Conservation (phyloP, 495 filamentous ascomycete genomes). For the Pyrenula aspistea region DNA sequence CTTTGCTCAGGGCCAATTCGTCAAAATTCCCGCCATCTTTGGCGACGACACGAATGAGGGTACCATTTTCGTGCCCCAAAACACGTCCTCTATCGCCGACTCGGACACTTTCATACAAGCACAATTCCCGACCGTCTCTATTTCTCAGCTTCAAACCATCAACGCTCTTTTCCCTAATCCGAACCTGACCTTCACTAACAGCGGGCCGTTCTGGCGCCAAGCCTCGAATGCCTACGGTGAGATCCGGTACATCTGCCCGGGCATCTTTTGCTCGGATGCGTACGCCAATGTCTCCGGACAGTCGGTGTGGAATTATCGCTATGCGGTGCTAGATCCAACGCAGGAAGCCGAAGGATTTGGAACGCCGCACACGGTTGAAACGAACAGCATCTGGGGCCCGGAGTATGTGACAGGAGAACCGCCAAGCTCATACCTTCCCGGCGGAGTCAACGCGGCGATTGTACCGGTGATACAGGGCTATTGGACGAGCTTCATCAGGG, state of each 20-base stretch:
- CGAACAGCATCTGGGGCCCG: conserved; percentile 49
- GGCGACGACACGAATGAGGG: conserved; percentile 66
- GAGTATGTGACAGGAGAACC: conserved; percentile 23
- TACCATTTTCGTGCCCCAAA: conserved; percentile 45
- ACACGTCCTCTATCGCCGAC: conserved; percentile 30
- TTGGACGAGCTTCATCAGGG: conserved; percentile 56
- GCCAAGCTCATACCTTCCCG: conserved; percentile 37
- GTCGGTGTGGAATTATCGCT: conserved; percentile 51
- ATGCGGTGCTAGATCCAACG: conserved; percentile 44
- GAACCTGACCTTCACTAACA: conserved; percentile 25
- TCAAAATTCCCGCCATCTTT: conserved; percentile 57
- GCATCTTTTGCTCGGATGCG: conserved; percentile 39
- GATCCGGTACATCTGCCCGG: conserved; percentile 62
- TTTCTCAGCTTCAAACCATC: conserved; percentile 38
- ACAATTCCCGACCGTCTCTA: conserved; percentile 49
- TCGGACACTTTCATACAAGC: conserved; percentile 43
- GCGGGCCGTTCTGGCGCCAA: conserved; percentile 45
- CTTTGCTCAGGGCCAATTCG: conserved; percentile 45
- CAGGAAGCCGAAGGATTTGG: conserved; percentile 40
- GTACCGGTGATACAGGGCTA: conserved; percentile 50
- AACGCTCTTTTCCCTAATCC: conserved; percentile 40
- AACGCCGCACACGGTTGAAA: conserved; percentile 49
- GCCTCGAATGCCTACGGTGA: conserved; percentile 54
- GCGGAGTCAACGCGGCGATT: conserved; percentile 34
- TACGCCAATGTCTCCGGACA: conserved; percentile 20